phyloP scores from a whole-genome alignment of 768 basidiomycete species.

The Xerocomellus intermedius region DNA sequence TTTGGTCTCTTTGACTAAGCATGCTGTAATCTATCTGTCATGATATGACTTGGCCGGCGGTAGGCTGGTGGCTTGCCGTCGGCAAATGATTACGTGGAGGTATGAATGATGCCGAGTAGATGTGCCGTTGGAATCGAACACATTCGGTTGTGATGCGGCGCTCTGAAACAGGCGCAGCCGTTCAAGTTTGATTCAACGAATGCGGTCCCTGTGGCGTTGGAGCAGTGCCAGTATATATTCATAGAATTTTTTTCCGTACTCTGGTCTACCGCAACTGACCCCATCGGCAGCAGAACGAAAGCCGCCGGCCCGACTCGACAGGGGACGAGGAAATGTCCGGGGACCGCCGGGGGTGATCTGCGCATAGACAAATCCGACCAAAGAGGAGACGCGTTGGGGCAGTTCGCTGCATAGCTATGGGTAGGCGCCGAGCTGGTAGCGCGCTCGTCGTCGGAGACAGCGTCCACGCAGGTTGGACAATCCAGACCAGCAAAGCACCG shows the following conservation, averaged over 20 bases:
- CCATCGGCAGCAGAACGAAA: constrained; percentile 30
- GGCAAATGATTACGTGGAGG: constrained; percentile 18
- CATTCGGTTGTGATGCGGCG: background rate
- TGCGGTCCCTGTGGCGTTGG: background rate
- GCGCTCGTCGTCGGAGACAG: constrained; percentile 14
- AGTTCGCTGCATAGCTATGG: background rate
- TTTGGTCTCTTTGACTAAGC: constrained; percentile 95
- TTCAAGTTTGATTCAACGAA: too few species aligned
- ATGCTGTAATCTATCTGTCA: background rate
- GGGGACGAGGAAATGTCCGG: constrained; percentile 23
- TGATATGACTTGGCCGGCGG: too few species aligned
- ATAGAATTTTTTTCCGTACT: constrained; percentile 1
- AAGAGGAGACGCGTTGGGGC: constrained; percentile 9
- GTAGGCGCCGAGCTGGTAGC: constrained; percentile 1
- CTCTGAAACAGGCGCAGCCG: background rate
- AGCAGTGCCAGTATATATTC: background rate
- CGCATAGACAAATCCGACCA: constrained; percentile 21
- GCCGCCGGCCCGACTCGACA: constrained; percentile 36
- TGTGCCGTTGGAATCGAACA: constrained; percentile 1
- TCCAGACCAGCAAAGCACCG: background rate
- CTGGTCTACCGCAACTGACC: too few species aligned
- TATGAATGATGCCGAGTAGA: constrained; percentile 21
- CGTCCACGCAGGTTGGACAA: background rate
- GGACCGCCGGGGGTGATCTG: constrained; percentile 30
- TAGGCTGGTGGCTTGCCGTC: constrained; percentile 22